Conservation (phyloP, 805 yeast species). For the Saturnispora besseyi region DNA sequence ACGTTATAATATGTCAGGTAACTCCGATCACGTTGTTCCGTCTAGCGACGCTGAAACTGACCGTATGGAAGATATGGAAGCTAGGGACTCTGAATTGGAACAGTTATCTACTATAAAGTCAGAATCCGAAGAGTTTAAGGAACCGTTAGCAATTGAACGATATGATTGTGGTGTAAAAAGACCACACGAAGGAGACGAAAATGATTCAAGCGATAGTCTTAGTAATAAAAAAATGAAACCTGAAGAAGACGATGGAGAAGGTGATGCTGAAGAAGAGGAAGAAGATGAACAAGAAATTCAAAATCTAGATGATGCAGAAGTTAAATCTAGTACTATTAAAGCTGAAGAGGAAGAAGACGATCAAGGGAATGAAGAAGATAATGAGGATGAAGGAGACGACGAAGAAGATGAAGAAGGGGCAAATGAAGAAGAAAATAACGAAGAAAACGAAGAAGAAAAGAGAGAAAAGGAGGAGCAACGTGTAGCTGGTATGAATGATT, state of each 20-base stretch:
- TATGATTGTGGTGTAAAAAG: not conserved
- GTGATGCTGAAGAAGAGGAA: conserved; percentile 14
- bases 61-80: conserved; percentile 56
- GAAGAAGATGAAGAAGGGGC: conserved; percentile 11
- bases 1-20: not conserved
- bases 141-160: not conserved
- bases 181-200: conserved; percentile 2
- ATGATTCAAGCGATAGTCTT: not conserved
- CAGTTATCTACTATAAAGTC: conserved; percentile 13
- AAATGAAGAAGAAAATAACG: conserved; percentile 19
- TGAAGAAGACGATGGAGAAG: conserved; percentile 10
- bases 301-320: conserved; percentile 13
- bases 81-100: conserved; percentile 42
- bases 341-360: conserved; percentile 1
- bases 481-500: conserved; percentile 56
- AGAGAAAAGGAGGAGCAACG: conserved; percentile 32
- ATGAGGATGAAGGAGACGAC: conserved; percentile 20
- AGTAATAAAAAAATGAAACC: conserved; percentile 7
- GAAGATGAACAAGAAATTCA: conserved; percentile 17
- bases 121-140: not conserved
- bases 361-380: conserved; percentile 15
- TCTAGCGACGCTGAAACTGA: conserved; percentile 90
- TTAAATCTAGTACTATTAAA: too few relatives aligned
- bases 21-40: not conserved
- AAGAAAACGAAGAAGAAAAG: conserved; percentile 11